phyloP scores from a whole-genome alignment of 1,284 basidiomycete species.

The Ganoderma resinaceum region DNA sequence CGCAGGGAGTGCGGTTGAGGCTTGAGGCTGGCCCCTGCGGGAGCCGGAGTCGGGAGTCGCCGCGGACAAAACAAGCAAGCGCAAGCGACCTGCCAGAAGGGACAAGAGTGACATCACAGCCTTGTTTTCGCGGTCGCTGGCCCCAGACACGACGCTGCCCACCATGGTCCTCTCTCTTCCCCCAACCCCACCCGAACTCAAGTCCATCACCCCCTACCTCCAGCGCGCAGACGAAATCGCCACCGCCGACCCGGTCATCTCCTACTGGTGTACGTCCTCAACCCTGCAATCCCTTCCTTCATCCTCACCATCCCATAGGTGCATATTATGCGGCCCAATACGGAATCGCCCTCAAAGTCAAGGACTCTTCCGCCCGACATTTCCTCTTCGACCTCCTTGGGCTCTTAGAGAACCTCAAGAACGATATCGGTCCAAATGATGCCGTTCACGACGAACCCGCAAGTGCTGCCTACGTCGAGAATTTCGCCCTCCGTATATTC shows the following conservation, averaged over 20 bases:
- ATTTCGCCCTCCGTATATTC: conserved; percentile 93
- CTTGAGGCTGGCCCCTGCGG: too few relatives aligned
- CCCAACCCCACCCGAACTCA: conserved; percentile 63
- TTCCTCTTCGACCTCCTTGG: conserved; percentile 82
- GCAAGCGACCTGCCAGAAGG: conserved; percentile 5
- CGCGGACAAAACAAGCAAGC: neutral
- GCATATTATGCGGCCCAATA: conserved; percentile 91
- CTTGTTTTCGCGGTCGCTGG: conserved; percentile 11
- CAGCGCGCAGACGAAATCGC: conserved; percentile 90
- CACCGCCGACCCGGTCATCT: conserved; percentile 82
- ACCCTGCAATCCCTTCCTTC: conserved; percentile 15
- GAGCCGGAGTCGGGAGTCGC: too few relatives aligned
- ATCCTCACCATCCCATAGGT: conserved; percentile 52
- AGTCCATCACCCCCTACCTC: conserved; percentile 78
- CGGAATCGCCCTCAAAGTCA: conserved; percentile 76
- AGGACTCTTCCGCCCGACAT: conserved; percentile 66
- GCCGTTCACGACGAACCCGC: conserved; percentile 85
- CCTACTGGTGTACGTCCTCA: conserved; percentile 88
- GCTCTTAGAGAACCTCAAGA: conserved; percentile 84
- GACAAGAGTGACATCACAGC: conserved; percentile 24
- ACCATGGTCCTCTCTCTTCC: conserved; percentile 56
- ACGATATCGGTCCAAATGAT: conserved; percentile 76
- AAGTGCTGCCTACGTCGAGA: conserved; percentile 90
- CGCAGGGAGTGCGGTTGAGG: too few relatives aligned
- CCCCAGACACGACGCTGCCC: neutral